Percentiles rank a stretch among this genome's conserved stretches.
Evolutionary conservation across 352 stramenopile species (phyloP).

Genomic region (Globisporangium iwayamae): DNA sequence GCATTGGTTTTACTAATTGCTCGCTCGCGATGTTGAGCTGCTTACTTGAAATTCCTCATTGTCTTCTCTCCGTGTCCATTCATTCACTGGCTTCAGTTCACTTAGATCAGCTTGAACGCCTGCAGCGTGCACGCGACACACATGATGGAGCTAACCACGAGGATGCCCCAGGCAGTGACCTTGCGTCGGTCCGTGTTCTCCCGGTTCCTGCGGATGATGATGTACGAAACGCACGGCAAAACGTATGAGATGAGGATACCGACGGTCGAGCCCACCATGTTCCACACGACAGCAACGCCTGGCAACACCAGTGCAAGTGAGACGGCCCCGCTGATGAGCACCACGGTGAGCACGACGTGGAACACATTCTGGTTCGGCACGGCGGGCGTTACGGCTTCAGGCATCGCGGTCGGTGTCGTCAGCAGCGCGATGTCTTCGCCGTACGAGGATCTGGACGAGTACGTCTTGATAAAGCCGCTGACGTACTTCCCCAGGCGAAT

Average conservation of each 20-base stretch:
- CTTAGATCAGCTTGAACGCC: conserved; percentile 29
- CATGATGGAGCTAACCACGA: conserved; percentile 65
- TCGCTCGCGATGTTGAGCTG: no score
- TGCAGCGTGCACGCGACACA: conserved; percentile 76
- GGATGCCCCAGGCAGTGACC: conserved; percentile 71
- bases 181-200: conserved; percentile 62
- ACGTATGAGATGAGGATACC: conserved; percentile 87
- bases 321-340: conserved; percentile 58
- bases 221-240: conserved; percentile 84
- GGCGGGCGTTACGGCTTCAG: background rate
- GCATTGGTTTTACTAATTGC: background rate
- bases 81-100: background rate
- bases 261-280: conserved; percentile 86
- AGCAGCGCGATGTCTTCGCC: conserved; percentile 37
- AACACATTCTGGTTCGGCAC: conserved; percentile 23
- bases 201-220: conserved; percentile 76
- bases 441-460: conserved; percentile 20
- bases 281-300: conserved; percentile 85
- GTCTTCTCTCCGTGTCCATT: background rate
- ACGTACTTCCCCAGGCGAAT: conserved; percentile 57
- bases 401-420: conserved; percentile 12
- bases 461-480: conserved; percentile 27
- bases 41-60: background rate
- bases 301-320: conserved; percentile 69
- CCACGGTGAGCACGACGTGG: conserved; percentile 67